Percentiles rank a stretch among this genome's conserved stretches.
phyloP scores from a whole-genome alignment of 2,329 filamentous ascomycete species.

The Thelonectria blattea region DNA sequence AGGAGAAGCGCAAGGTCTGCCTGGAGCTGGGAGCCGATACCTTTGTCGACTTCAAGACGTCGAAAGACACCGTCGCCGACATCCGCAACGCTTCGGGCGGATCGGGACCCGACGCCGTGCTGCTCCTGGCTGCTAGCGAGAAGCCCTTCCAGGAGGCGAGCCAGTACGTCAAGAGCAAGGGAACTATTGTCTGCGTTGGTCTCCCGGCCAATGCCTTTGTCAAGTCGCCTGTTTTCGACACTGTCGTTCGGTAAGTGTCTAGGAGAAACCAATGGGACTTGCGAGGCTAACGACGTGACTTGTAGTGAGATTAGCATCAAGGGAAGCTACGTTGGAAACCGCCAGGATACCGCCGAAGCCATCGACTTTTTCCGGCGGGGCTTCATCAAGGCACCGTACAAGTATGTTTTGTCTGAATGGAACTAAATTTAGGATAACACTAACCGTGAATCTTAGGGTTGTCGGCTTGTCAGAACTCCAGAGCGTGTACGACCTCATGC shows the following conservation, averaged over 20 bases:
- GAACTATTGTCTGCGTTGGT: slow-evolving; percentile 83
- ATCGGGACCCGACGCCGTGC: slow-evolving; percentile 81
- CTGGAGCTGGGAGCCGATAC: slow-evolving; percentile 69
- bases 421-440: not conserved
- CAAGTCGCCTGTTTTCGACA: slow-evolving; percentile 83
- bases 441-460: slow-evolving; percentile 45
- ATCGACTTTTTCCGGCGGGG: slow-evolving; percentile 85
- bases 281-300: not conserved
- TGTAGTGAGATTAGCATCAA: slow-evolving; percentile 82
- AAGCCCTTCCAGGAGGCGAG: slow-evolving; percentile 92
- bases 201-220: slow-evolving; percentile 82
- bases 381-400: slow-evolving; percentile 82
- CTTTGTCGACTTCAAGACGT: slow-evolving; percentile 79
- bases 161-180: slow-evolving; percentile 80
- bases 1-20: slow-evolving; percentile 71
- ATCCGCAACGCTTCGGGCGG: slow-evolving; percentile 75
- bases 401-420: slow-evolving; percentile 43
- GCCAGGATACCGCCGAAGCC: slow-evolving; percentile 82
- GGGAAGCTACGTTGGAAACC: slow-evolving; percentile 88
- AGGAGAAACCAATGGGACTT: rapidly evolving
- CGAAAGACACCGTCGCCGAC: slow-evolving; percentile 77
- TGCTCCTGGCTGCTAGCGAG: slow-evolving; percentile 83
- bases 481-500: slow-evolving; percentile 75
- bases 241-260: slow-evolving; percentile 61
- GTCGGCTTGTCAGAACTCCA: slow-evolving; percentile 78